These are phyloP conservation scores for Komagataella pastoris DNA, from an alignment of 805 yeast species.

Conservation along the genomic window DNA sequence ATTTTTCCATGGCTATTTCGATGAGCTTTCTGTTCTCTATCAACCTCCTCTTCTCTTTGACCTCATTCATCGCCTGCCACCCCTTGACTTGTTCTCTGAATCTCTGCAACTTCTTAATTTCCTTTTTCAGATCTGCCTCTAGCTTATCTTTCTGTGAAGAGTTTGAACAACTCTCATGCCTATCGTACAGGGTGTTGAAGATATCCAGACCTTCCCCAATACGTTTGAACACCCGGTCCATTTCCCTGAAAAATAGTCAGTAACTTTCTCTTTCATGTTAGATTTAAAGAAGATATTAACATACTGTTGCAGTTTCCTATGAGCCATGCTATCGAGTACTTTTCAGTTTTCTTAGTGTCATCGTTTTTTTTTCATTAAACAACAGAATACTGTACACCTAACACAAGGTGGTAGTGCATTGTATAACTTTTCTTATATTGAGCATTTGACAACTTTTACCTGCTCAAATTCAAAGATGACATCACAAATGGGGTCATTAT, in stretches of 20 bases:
- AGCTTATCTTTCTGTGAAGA: slow-evolving; percentile 42
- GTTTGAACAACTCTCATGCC: slow-evolving; percentile 34
- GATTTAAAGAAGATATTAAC: slow-evolving; percentile 4
- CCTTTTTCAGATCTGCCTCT: slow-evolving; percentile 43
- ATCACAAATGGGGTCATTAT: no score
- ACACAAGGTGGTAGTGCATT: not conserved
- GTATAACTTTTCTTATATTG: no score
- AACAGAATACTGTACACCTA: not conserved
- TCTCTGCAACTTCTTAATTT: slow-evolving; percentile 45
- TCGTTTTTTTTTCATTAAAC: not conserved
- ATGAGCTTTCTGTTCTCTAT: slow-evolving; percentile 29
- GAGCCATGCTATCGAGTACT: slow-evolving; percentile 15
- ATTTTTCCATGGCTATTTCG: slow-evolving; percentile 43
- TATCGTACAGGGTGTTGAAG: slow-evolving; percentile 42
- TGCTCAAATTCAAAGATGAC: no score
- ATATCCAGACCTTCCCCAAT: slow-evolving; percentile 41
- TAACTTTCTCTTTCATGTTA: not conserved
- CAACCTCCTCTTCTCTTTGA: slow-evolving; percentile 29
- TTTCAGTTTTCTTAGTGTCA: not conserved
- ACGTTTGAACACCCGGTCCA: slow-evolving; percentile 51
- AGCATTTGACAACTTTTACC: no score
- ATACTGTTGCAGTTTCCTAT: slow-evolving; percentile 24
- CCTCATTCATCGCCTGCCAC: slow-evolving; percentile 43
- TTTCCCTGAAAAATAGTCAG: slow-evolving; percentile 22
- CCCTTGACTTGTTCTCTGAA: slow-evolving; percentile 46